Base-by-base conservation (phyloP, 2,329 filamentous ascomycete species). In the Knoxdaviesia proteae region DNA sequence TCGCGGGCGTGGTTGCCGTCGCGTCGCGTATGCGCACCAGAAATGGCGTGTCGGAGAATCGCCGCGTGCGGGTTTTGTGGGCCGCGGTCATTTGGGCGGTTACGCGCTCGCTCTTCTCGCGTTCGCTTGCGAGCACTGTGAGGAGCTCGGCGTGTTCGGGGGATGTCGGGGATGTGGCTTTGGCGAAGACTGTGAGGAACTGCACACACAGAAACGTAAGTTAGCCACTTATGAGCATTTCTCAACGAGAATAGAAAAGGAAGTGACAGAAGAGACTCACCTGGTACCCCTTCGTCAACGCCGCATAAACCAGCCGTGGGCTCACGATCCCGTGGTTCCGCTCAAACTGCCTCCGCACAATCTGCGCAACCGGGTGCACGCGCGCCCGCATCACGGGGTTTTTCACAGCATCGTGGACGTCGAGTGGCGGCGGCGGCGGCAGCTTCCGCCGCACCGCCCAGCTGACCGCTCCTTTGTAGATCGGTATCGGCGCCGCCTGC, bases 211-310 rank as follows among this genome's bases (percentile, higher is more conserved):
- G 30, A n/a, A 20, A 2, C 34, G 36, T 45, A 40, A 41, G 40
- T 36, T 20, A 34, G 30, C 5, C 6, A 10, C 32, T 6, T 11
- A 9, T 7, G 11, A 34, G 6, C 10, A 9, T n/a, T 35, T 32
- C 37, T 31, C 9, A 31, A 30, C 11, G 7, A 37, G 2, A 35
- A 36, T 11, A 5, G 5, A 11, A 34, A 33, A 7, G 10, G 20
- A 29, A 32, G 9, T 4, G 10, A 10, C 41, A 33, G n/a, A 29
- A 10, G 4, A 32, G 36, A 32, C 50, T 11, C 49, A 74, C 73
- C 58, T 73, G 70, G 60, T 87, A 87, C 30, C 81, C 83, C 31
- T 71, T 69, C 34, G 69, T 60, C 50, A 88, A 71, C 6, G 74
- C 69, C 2, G 71, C 62, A 41, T 69, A 67, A 30, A 84, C 61